Base-by-base conservation (phyloP, 192 early-diverging fungal genomes). In the Phycomyces nitens region DNA sequence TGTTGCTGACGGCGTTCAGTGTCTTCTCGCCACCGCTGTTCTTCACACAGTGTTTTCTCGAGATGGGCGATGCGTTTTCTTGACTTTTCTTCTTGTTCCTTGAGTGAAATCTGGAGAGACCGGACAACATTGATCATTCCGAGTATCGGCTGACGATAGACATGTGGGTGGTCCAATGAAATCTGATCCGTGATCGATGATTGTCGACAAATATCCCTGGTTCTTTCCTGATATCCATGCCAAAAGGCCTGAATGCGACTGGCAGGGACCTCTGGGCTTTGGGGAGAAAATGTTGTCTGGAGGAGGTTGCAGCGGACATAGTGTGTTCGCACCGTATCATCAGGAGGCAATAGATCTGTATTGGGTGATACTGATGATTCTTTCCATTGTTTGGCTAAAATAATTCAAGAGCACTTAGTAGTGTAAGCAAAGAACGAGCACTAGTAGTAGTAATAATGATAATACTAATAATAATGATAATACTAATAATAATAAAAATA, bases 61-160 rank as follows among this genome's bases (percentile, higher is more conserved):
- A 62, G 34, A 6, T 69, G 41, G 14, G 56, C 41, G 10, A 62
- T 43, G 10, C 68, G 53, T 43, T 51, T 43, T 10, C 56, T 52
- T 3, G 60, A 61, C 16, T 43, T 24, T 22, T 50, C 15, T 41
- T 69, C 53, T 51, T 62, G 68, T 40, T 63, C 43, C 12, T 69
- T 43, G 18, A 69, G 40, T 8, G 68, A 62, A 11, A 29, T 40
- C 21, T 69, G 68, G 26, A 69, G 53, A 42, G 55, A 42, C 12
- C 62, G 60, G 10, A 69, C 53, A 14, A 69, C 11, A 24, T 69
- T 60, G 10, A 63, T 43, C 60, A 69, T 63, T 34, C 55, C 60
- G 9, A 39, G 27, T 14, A 58, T 58, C 11, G 68, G 47, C n/a
- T 60, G 42, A 23, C 60, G 54, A 5, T 42, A 12, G 34, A 26